phyloP scores from a whole-genome alignment of 371 early-diverging fungal species.

The Modicella reniformis region DNA sequence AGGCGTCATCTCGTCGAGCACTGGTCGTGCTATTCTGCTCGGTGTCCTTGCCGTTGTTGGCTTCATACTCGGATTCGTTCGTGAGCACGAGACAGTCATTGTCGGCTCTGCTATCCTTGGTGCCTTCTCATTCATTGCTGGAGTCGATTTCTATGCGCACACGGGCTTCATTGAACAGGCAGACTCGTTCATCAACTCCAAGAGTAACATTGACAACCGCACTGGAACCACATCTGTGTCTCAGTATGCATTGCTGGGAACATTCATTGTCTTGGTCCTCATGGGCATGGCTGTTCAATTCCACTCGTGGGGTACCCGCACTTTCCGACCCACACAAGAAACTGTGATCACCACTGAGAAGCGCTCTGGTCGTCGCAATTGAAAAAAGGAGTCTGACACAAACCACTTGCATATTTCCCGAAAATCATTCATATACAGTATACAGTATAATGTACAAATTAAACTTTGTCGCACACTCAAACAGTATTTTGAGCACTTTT shows the following conservation, averaged over 20 bases:
- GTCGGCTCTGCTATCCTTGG: slow-evolving; percentile 76
- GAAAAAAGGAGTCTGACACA: not conserved
- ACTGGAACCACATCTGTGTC: slow-evolving; percentile 2
- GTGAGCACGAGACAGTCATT: slow-evolving; percentile 68
- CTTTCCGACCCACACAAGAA: slow-evolving; percentile 20
- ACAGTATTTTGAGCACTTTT: no score
- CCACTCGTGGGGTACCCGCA: slow-evolving; percentile 30
- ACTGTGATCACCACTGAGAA: slow-evolving; percentile 29
- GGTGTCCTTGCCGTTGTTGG: slow-evolving; percentile 63
- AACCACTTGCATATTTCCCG: not conserved
- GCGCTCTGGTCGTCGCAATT: slow-evolving; percentile 18
- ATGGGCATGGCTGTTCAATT: slow-evolving; percentile 38
- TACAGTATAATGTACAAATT: not conserved
- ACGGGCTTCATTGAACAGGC: slow-evolving; percentile 71
- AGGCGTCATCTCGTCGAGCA: slow-evolving; percentile 62
- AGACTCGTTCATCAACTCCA: slow-evolving; percentile 47
- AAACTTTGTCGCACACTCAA: no score
- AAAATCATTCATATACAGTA: not conserved
- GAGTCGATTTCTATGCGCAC: slow-evolving; percentile 77
- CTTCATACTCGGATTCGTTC: slow-evolving; percentile 63
- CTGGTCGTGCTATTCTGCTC: slow-evolving; percentile 75
- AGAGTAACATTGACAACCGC: slow-evolving; percentile 22
- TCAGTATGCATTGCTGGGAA: slow-evolving; percentile 29
- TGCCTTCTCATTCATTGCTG: slow-evolving; percentile 73
- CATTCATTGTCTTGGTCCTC: slow-evolving; percentile 23